These are phyloP conservation scores for Dioscorea alata DNA, from an alignment of 106 monocot genomes.

Conservation along the genomic window DNA sequence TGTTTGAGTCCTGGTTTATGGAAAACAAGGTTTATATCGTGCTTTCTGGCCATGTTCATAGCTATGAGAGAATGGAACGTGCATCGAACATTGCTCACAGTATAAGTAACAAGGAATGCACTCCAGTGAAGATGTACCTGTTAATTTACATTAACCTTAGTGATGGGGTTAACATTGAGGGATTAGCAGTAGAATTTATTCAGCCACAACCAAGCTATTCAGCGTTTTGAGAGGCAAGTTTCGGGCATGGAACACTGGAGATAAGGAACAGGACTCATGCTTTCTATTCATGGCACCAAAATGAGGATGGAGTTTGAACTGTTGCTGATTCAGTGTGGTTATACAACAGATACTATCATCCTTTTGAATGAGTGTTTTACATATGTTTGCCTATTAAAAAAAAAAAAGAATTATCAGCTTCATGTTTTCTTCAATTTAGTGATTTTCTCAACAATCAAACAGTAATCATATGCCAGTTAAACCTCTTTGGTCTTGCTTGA, in stretches of 20 bases:
- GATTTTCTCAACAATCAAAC: too few species aligned
- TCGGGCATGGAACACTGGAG: slow-evolving; percentile 18
- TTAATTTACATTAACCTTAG: slow-evolving; percentile 30
- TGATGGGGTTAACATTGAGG: slow-evolving; percentile 34
- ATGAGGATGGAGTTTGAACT: slow-evolving; percentile 6
- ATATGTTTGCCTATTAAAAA: too few species aligned
- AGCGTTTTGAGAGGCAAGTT: slow-evolving; percentile 23
- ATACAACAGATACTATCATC: slow-evolving; percentile 12
- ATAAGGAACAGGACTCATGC: slow-evolving; percentile 29
- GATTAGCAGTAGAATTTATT: slow-evolving; percentile 13
- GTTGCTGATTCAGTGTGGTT: slow-evolving; percentile 20
- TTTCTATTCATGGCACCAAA: slow-evolving; percentile 21
- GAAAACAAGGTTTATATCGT: slow-evolving; percentile 23
- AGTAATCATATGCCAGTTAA: too few species aligned
- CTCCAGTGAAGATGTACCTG: slow-evolving; percentile 19
- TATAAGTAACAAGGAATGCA: slow-evolving; percentile 14
- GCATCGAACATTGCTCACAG: slow-evolving; percentile 26
- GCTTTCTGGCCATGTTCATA: slow-evolving; percentile 30
- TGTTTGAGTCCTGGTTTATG: slow-evolving; percentile 26
- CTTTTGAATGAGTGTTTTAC: neutral
- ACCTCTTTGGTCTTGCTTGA: too few species aligned
- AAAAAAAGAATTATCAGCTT: too few species aligned
- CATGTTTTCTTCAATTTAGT: too few species aligned
- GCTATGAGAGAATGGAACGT: slow-evolving; percentile 21
- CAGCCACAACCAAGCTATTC: slow-evolving; percentile 17